These are phyloP conservation scores for Backusella macrospora DNA, from an alignment of 192 early-diverging fungal species.

Conservation along the genomic window DNA sequence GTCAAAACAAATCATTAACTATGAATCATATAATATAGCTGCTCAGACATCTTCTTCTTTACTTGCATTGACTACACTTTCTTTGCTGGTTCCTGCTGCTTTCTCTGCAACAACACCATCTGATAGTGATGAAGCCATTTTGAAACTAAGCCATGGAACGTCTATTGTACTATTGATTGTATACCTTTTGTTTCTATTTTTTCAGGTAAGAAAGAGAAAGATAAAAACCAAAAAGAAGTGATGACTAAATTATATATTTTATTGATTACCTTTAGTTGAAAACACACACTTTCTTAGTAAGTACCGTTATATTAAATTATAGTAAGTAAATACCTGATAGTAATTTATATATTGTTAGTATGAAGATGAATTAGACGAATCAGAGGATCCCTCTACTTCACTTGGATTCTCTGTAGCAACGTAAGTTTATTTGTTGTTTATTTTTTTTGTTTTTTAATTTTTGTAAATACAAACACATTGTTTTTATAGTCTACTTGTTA, in stretches of 20 bases:
- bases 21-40: conserved; percentile 32
- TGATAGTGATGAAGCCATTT: conserved; percentile 49
- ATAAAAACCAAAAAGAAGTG: background rate
- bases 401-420: conserved; percentile 59
- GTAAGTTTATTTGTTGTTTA: conserved; percentile 18
- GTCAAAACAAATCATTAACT: too few species aligned
- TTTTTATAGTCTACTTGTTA: conserved; percentile 47
- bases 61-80: conserved; percentile 64
- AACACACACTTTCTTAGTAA: conserved; percentile 70
- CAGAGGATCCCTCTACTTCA: conserved; percentile 62
- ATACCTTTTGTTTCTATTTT: conserved; percentile 72
- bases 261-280: conserved; percentile 52
- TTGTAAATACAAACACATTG: background rate
- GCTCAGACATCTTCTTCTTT: conserved; percentile 77
- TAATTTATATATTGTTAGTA: conserved; percentile 16
- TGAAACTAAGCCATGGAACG: conserved; percentile 65
- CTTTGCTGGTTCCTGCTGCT: conserved; percentile 75
- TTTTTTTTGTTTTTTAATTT: background rate
- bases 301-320: conserved; percentile 1
- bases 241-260: background rate
- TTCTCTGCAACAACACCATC: conserved; percentile 57
- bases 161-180: conserved; percentile 72
- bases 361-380: conserved; percentile 51
- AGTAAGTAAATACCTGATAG: background rate
- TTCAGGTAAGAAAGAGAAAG: conserved; percentile 54